A percentile compares a stretch with the other conserved stretches of the same genome.
phyloP scores from a whole-genome alignment of 805 yeast genomes.

The Zygosaccharomyces bisporus region DNA sequence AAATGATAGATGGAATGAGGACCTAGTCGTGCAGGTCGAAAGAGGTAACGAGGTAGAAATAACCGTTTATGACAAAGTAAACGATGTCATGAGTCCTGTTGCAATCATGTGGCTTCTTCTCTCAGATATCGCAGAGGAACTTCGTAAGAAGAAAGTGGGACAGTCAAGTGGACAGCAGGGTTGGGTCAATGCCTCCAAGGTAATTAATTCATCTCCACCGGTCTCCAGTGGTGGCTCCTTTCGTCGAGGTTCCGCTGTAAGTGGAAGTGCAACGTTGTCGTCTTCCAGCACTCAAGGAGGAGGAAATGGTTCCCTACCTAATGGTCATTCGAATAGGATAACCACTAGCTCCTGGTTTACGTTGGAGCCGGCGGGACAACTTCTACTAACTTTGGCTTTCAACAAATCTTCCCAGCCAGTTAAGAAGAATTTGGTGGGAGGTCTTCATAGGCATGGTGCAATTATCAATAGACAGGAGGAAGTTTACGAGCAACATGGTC shows the following conservation, averaged over 20 bases:
- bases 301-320: conserved; percentile 2
- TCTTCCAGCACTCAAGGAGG: conserved; percentile 5
- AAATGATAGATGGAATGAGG: conserved; percentile 78
- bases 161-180: conserved; percentile 68
- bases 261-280: conserved; percentile 13
- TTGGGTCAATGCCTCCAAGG: conserved; percentile 80
- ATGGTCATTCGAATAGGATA: conserved; percentile 24
- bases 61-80: conserved; percentile 75
- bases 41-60: conserved; percentile 91
- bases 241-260: conserved; percentile 16
- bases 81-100: conserved; percentile 70
- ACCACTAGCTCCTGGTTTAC: conserved; percentile 80
- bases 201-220: conserved; percentile 29
- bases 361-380: conserved; percentile 92
- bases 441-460: conserved; percentile 95
- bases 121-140: conserved; percentile 90
- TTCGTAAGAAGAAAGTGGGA: conserved; percentile 83
- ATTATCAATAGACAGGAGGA: conserved; percentile 87
- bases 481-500: conserved; percentile 93
- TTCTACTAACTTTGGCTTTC: conserved; percentile 72
- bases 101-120: conserved; percentile 89
- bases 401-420: conserved; percentile 58
- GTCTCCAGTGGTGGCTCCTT: conserved; percentile 19
- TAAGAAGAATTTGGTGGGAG: conserved; percentile 48
- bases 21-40: conserved; percentile 73